Evolutionary conservation across 2,329 filamentous ascomycete genomes (phyloP), one percentile per base, ranked within the genome.

Genomic region (Ceratocystiopsis minuta): DNA sequence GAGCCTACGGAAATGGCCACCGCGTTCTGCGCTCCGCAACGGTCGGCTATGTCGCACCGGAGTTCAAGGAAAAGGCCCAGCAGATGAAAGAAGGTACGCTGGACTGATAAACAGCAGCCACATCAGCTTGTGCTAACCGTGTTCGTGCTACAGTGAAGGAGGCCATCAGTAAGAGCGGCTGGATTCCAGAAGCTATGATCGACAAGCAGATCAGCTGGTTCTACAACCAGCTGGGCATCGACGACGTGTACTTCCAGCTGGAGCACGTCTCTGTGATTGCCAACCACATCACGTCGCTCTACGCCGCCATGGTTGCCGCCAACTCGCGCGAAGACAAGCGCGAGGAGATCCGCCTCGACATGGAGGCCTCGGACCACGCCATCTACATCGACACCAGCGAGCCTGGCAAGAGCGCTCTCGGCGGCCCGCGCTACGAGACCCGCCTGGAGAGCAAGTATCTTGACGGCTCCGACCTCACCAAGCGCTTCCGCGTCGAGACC

Each of bases 311-410:
- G 66, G 78, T 96, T 38, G 90, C 90, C 34, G 87, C 90, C 10
- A 90, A 83, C 57, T 85, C 88, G 33, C 78, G 90, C 44, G 82
- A 92, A 59, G 88, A 96, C 63, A 92, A 92, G 68, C 79, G 80
- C 51, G 73, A 96, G 53, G 87, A 96, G 63, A 95, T 98, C 53
- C 77, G 87, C 48, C 66, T 98, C 36, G 88, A 96, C 58, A 95
- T 95, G 74, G 90, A 98, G 63, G 85, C 85, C 17, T 66, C 70
- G 45, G 90, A 96, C 58, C 90, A 96, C 56, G 90, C 90, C 45
- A 92, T 96, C 55, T 98, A 96, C 65, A 96, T 98, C 51, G 90
- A 98, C 59, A 98, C 90, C 43, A 95, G 87, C 60, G 80, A 80
- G 55, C 88, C 90, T 15, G 90, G 90, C 50, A 67, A 83, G 52